Base-by-base conservation (phyloP, 2,329 filamentous ascomycete species). In the Colletotrichum euphorbiae region DNA sequence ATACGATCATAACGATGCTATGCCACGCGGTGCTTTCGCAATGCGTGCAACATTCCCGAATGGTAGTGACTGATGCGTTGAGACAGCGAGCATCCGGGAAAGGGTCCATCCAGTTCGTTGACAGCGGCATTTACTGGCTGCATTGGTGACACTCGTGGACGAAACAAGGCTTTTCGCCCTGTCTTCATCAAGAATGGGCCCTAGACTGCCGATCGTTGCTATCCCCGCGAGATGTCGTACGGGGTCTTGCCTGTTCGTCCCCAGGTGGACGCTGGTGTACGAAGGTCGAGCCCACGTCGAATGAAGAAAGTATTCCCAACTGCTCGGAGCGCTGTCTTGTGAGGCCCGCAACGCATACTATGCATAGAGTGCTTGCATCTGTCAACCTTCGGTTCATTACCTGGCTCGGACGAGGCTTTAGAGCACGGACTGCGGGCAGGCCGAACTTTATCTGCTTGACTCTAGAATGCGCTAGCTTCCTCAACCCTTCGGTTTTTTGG, bases 401-500 rank as follows among this genome's bases (percentile, higher is more conserved):
- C n/a, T n/a, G 46, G 48, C 54, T 65, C 48, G 55, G 54, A 66
- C 54, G 61, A 66, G 61, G 48, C 62, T 28, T 54, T 7, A 7
- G 61, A 50, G 66, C 66, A 69, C 66, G 33, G 66, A 69, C 66
- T 60, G 61, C 62, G 66, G 62, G 42, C 66, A 66, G 38, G 31
- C 40, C 48, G 62, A 66, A 69, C 61, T 60, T 48, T 66, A 69
- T 56, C 66, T 50, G 40, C 54, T 58, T 45, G 61, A 65, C 61
- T 60, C 66, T 56, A n/a, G 33, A 54, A 62, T 62, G 59, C 50
- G n/a, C 48, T 6, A 36, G 15, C 48, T 43, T 40, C 48, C n/a
- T 42, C 36, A 28, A 52, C 19, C 33, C 38, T 45, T 68, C 38
- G 28, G 40, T 21, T 21, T 40, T 48, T 54, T 50, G 59, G 42